Conservation (phyloP, 768 basidiomycete genomes). For the Boletellus emodensis region DNA sequence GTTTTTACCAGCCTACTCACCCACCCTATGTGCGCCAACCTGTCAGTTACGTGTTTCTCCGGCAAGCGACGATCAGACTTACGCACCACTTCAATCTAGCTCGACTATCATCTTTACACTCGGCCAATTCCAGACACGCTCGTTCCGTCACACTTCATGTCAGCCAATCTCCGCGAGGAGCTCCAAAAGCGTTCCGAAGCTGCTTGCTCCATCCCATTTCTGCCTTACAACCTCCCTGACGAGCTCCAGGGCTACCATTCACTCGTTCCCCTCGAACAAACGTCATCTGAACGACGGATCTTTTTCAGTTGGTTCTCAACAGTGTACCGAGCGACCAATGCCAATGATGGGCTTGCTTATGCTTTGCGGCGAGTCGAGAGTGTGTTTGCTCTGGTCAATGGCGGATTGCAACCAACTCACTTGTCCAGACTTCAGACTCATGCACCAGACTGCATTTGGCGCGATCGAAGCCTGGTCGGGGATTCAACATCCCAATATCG, state of each 20-base stretch:
- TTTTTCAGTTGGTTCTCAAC: slow-evolving; percentile 78
- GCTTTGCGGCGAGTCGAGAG: slow-evolving; percentile 84
- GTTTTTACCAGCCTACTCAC: slow-evolving; percentile 40
- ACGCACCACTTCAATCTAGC: slow-evolving; percentile 38
- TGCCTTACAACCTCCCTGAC: slow-evolving; percentile 66
- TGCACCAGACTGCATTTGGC: slow-evolving; percentile 75
- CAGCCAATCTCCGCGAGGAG: slow-evolving; percentile 68
- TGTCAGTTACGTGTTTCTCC: slow-evolving; percentile 38
- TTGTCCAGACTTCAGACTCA: slow-evolving; percentile 72
- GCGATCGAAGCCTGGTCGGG: slow-evolving; percentile 83
- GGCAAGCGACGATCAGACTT: not conserved
- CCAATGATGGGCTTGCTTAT: slow-evolving; percentile 74
- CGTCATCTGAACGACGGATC: slow-evolving; percentile 59
- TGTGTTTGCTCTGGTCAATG: slow-evolving; percentile 28
- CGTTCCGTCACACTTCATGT: slow-evolving; percentile 72
- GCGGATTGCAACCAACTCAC: not conserved
- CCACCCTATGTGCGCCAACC: slow-evolving; percentile 63
- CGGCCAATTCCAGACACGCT: slow-evolving; percentile 57
- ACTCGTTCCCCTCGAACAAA: slow-evolving; percentile 71
- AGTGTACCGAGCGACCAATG: slow-evolving; percentile 78
- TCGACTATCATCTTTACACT: slow-evolving; percentile 93
- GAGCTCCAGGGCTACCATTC: slow-evolving; percentile 91
- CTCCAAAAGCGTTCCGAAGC: slow-evolving; percentile 49
- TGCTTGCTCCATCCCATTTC: slow-evolving; percentile 32
- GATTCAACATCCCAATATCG: slow-evolving; percentile 81